A percentile compares a stretch with the other conserved stretches of the same genome.
Evolutionary conservation across 2,329 filamentous ascomycete genomes (phyloP).

Genomic region (Rasamsonia emersonii): DNA sequence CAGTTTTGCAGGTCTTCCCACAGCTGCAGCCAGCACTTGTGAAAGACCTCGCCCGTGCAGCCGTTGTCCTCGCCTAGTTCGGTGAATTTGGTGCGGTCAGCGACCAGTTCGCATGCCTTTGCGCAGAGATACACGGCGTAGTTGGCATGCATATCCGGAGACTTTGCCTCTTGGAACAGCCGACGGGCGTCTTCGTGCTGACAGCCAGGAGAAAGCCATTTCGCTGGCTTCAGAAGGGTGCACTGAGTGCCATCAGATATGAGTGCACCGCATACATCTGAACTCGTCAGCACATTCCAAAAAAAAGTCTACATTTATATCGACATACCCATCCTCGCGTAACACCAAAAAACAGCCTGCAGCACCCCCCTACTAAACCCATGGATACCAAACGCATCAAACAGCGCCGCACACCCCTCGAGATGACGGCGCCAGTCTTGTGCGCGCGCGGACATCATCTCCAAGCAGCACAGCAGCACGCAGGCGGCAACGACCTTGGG

Average conservation of each 20-base stretch:
- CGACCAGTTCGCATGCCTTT: slow-evolving; percentile 43
- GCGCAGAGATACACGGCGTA: slow-evolving; percentile 51
- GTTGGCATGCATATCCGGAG: slow-evolving; percentile 51
- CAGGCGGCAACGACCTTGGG: slow-evolving; percentile 46
- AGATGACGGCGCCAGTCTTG: slow-evolving; percentile 49
- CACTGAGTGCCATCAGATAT: slow-evolving; percentile 44
- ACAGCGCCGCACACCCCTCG: slow-evolving; percentile 48
- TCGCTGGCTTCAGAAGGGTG: slow-evolving; percentile 41
- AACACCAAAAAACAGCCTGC: slow-evolving; percentile 52
- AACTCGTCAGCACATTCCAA: too few relatives aligned
- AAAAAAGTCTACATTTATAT: background rate
- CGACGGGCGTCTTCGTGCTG: slow-evolving; percentile 27
- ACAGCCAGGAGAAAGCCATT: slow-evolving; percentile 39
- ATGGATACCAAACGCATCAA: slow-evolving; percentile 43
- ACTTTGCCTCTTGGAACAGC: slow-evolving; percentile 28
- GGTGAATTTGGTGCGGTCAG: slow-evolving; percentile 40
- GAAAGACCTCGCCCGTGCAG: slow-evolving; percentile 33
- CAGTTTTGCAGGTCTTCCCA: slow-evolving; percentile 46
- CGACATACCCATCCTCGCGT: slow-evolving; percentile 45
- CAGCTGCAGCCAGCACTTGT: slow-evolving; percentile 38
- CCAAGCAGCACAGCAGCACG: slow-evolving; percentile 46
- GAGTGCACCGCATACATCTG: slow-evolving; percentile 47
- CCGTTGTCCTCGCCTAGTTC: slow-evolving; percentile 42
- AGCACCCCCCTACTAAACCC: slow-evolving; percentile 44
- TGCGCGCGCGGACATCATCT: slow-evolving; percentile 43